These are phyloP conservation scores for Lentinula boryana DNA, from an alignment of 768 basidiomycete genomes.

Conservation along the genomic window DNA sequence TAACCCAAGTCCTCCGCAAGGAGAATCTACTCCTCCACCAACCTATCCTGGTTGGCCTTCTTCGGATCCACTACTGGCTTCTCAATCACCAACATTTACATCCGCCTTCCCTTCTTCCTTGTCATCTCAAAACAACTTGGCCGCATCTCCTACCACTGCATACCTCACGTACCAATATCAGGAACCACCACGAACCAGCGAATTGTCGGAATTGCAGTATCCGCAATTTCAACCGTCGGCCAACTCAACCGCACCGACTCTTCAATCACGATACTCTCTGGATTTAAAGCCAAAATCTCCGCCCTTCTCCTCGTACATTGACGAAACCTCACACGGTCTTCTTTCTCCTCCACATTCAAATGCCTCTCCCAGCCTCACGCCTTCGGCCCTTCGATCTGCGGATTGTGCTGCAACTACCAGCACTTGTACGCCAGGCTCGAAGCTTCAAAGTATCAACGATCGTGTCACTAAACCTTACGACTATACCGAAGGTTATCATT, in stretches of 20 bases:
- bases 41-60: slow-evolving; percentile 39
- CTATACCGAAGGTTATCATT: slow-evolving; percentile 95
- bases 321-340: slow-evolving; percentile 21
- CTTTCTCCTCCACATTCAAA: slow-evolving; percentile 34
- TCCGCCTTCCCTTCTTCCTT: slow-evolving; percentile 1
- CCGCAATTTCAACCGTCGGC: slow-evolving; percentile 20
- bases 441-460: slow-evolving; percentile 56
- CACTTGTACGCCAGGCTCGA: slow-evolving; percentile 22
- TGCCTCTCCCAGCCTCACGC: slow-evolving; percentile 32
- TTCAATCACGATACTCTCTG: slow-evolving; percentile 50
- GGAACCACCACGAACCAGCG: slow-evolving; percentile 27
- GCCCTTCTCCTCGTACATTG: slow-evolving; percentile 24
- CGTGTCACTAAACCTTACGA: slow-evolving; percentile 78
- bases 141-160: slow-evolving; percentile 17
- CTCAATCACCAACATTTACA: slow-evolving; percentile 18
- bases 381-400: slow-evolving; percentile 30
- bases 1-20: slow-evolving; percentile 55
- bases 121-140: not conserved
- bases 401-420: slow-evolving; percentile 18
- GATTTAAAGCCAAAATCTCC: slow-evolving; percentile 37
- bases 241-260: slow-evolving; percentile 6
- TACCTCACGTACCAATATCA: slow-evolving; percentile 44
- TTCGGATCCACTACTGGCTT: slow-evolving; percentile 23
- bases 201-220: slow-evolving; percentile 34
- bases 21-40: slow-evolving; percentile 31